These are phyloP conservation scores for Beauveria scarabaeidicola DNA, from an alignment of 2,329 filamentous ascomycete species.

Conservation along the genomic window DNA sequence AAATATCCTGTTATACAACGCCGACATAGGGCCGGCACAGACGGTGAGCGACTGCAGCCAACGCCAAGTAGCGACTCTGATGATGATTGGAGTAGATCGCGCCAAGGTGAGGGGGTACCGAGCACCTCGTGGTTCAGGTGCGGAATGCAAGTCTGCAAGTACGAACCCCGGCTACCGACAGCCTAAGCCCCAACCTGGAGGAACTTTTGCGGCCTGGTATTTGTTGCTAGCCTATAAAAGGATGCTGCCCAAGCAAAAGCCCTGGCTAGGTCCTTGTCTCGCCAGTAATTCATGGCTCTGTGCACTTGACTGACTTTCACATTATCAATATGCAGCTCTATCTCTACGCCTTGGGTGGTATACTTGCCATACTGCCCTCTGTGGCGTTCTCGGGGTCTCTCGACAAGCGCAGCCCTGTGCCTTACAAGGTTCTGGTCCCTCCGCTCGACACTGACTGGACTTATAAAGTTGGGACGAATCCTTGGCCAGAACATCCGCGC, in stretches of 20 bases:
- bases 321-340: background rate
- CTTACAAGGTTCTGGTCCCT: constrained; percentile 27
- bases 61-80: background rate
- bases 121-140: background rate
- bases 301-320: background rate
- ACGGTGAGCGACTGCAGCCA: constrained; percentile 2
- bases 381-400: background rate
- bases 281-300: background rate
- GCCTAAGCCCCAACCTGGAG: background rate
- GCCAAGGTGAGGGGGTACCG: constrained; percentile 8
- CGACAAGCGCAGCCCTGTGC: constrained; percentile 11
- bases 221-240: background rate
- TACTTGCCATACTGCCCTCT: background rate
- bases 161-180: background rate
- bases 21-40: constrained; percentile 9
- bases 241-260: background rate
- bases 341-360: background rate
- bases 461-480: constrained; percentile 36
- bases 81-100: background rate
- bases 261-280: background rate
- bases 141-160: background rate
- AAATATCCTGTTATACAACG: background rate
- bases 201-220: background rate
- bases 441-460: constrained; percentile 42
- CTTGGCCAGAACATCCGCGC: constrained; percentile 49